Evolutionary conservation across 495 filamentous ascomycete genomes (phyloP).

Genomic region (Cryomyces antarcticus): DNA sequence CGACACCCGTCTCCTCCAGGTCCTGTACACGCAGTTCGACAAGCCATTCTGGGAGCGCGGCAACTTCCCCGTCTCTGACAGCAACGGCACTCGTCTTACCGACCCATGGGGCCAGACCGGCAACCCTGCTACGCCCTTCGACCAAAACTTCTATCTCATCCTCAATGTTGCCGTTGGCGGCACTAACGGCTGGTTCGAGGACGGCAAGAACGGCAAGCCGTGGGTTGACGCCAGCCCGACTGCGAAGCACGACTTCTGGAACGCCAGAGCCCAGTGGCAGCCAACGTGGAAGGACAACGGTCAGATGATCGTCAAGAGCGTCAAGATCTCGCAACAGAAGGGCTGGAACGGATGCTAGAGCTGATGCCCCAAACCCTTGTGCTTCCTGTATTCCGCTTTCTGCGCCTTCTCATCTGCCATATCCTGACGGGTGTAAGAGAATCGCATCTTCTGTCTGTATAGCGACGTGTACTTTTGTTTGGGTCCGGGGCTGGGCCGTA

Average conservation of each 20-base stretch:
- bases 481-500: no score
- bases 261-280: constrained; percentile 41
- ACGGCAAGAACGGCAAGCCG: constrained; percentile 48
- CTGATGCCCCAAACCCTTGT: no score
- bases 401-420: no score
- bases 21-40: constrained; percentile 61
- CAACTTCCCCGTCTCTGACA: constrained; percentile 44
- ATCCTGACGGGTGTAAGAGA: no score
- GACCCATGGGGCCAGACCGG: constrained; percentile 51
- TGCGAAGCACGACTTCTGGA: constrained; percentile 57
- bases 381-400: no score
- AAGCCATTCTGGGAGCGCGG: constrained; percentile 51
- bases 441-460: no score
- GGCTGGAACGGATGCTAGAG: constrained; percentile 20
- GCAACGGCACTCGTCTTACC: constrained; percentile 45
- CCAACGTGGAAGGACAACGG: constrained; percentile 52
- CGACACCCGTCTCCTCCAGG: constrained; percentile 57
- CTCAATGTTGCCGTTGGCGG: constrained; percentile 65
- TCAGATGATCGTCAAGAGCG: constrained; percentile 49
- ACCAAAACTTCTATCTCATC: constrained; percentile 64
- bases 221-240: constrained; percentile 50
- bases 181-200: constrained; percentile 71
- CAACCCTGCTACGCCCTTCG: constrained; percentile 49
- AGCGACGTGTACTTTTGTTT: no score
- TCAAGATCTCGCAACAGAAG: constrained; percentile 60